A percentile compares a stretch with the other conserved stretches of the same genome.
Conservation (phyloP, 768 basidiomycete species). For the Rhizopogon vulgaris region DNA sequence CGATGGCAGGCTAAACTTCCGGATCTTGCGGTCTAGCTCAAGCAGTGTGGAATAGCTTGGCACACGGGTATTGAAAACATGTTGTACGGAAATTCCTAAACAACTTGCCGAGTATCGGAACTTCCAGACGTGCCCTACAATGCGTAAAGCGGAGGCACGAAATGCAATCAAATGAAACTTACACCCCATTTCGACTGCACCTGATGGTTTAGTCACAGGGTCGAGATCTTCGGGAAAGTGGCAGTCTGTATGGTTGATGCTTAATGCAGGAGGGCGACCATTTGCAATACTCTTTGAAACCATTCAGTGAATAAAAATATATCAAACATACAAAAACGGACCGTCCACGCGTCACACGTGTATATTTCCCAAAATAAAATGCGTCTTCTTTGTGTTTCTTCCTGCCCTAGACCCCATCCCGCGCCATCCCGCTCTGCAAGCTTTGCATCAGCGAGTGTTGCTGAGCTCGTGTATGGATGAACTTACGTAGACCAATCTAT, state of each 20-base stretch:
- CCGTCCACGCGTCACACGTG: conserved; percentile 45
- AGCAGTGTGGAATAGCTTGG: conserved; percentile 40
- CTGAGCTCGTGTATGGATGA: neutral
- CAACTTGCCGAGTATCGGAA: conserved; percentile 39
- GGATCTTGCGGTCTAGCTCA: conserved; percentile 45
- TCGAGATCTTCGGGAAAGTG: conserved; percentile 43
- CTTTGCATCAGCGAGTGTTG: neutral
- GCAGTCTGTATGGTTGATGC: conserved; percentile 45
- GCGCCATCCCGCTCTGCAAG: conserved; percentile 44
- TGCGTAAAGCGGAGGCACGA: conserved; percentile 4
- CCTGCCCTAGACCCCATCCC: conserved; percentile 38
- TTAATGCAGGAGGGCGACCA: conserved; percentile 43
- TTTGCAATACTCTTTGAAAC: conserved; percentile 37
- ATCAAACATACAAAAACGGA: conserved; percentile 17
- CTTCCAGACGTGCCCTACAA: conserved; percentile 39
- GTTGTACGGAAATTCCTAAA: conserved; percentile 36
- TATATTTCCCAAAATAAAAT: conserved; percentile 50
- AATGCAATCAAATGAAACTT: conserved; percentile 16
- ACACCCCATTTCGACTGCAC: conserved; percentile 39
- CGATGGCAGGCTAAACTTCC: conserved; percentile 41
- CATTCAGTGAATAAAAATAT: neutral
- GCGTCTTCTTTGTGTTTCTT: conserved; percentile 41
- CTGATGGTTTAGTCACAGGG: conserved; percentile 22
- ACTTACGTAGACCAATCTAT: conserved; percentile 49
- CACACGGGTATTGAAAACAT: conserved; percentile 32